Evolutionary conservation across 1,139 yeast species (phyloP), one percentile per base, ranked within the genome.

Genomic region (Pichia sp.): DNA sequence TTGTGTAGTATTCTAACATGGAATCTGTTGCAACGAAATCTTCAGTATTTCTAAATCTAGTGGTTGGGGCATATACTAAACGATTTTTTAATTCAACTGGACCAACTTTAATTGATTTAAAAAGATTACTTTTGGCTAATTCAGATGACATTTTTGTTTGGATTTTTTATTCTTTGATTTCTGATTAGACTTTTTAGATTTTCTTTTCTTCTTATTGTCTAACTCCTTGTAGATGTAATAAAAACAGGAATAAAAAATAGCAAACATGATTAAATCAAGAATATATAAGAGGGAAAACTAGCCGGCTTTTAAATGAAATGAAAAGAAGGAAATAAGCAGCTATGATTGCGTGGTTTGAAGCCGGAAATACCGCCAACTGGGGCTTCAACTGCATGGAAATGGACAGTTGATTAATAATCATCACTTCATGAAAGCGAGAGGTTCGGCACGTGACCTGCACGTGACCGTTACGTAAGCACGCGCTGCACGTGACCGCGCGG

Each of bases 61-160:
- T 76, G 43, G 75, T 64, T 16, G 85, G 84, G 8, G 81, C 71
- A 53, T 65, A 57, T 2, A 63, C 76, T 10, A 77, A 52, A 46
- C 79, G 63, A 53, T 75, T 68, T 20, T 53, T 35, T 10, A 59
- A 40, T 46, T 50, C 65, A 46, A 50, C 59, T 34, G 59, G 54
- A 35, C 79, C 80, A 38, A 76, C 64, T 48, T 68, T 65, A 43
- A 74, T 59, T 28, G 78, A 72, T 47, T 70, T 61, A 63, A 76
- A 76, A 8, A 72, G 55, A 41, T 69, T 63, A 37, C 74, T 63
- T 35, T 61, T 33, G 4, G 46, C 37, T 15, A 53, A 38, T 28
- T 35, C 35, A 8, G 42, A 4, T 38, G 23, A 6, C 6, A n/a
- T 21, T 4, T 20, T 7, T 18, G 19, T 16, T 7, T 32, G 10